These are phyloP conservation scores for Besnoitia besnoiti DNA, from an alignment of 169 alveolate species.

Conservation along the genomic window DNA sequence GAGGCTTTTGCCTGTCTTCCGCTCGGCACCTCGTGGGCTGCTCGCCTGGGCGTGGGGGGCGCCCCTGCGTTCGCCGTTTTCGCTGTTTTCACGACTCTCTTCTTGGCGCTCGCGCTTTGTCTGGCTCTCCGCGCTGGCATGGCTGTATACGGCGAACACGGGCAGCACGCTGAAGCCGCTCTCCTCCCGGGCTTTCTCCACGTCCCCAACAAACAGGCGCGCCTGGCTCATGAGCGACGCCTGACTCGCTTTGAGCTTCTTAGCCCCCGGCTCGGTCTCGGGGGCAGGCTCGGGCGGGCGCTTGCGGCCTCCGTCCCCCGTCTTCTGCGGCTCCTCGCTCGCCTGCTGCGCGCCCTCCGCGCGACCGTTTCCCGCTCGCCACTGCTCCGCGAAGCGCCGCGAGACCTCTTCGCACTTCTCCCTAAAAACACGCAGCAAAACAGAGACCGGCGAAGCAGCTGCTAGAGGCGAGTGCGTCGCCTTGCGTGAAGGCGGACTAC, in stretches of 20 bases:
- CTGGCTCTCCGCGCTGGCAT: background rate
- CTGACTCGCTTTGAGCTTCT: background rate
- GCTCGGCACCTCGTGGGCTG: background rate
- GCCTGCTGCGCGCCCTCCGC: background rate
- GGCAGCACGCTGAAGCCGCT: slow-evolving; percentile 17
- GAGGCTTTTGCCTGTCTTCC: background rate
- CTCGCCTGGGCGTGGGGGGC: background rate
- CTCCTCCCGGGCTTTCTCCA: no score
- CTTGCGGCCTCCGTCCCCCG: background rate
- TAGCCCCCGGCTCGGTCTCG: background rate
- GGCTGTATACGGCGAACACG: background rate
- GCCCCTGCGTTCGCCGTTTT: background rate
- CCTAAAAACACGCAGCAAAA: background rate
- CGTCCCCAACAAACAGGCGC: no score
- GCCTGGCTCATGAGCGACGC: background rate
- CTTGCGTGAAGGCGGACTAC: no score
- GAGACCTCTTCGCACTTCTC: background rate
- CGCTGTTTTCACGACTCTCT: slow-evolving; percentile 4
- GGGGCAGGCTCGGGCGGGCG: background rate
- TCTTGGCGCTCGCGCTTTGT: background rate
- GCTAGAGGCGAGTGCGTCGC: no score
- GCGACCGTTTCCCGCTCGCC: background rate
- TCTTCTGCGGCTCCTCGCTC: background rate
- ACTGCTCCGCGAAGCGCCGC: background rate
- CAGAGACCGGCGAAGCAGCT: no score